Conservation (phyloP, 805 yeast species). For the Candida ipomoeae region DNA sequence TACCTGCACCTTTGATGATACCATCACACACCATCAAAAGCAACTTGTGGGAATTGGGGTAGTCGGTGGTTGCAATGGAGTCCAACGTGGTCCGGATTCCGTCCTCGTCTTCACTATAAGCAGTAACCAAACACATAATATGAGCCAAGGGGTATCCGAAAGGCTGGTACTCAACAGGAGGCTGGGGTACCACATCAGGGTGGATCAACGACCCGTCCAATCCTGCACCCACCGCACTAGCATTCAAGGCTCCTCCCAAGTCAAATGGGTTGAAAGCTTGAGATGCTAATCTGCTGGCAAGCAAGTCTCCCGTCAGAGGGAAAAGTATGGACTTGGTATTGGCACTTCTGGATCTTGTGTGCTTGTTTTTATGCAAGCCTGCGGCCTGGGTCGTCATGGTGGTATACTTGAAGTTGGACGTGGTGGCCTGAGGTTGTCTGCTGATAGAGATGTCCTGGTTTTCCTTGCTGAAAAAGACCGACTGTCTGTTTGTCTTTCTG, state of each 20-base stretch:
- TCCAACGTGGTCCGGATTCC: slow-evolving; percentile 87
- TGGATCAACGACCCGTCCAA: slow-evolving; percentile 59
- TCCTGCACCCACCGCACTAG: slow-evolving; percentile 34
- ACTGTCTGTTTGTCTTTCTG: slow-evolving; percentile 35
- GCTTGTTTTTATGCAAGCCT: slow-evolving; percentile 19
- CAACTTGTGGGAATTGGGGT: slow-evolving; percentile 91
- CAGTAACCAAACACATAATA: slow-evolving; percentile 58
- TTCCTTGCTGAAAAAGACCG: slow-evolving; percentile 34
- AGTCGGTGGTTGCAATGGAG: slow-evolving; percentile 91
- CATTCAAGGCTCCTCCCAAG: slow-evolving; percentile 14
- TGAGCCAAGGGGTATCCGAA: slow-evolving; percentile 58
- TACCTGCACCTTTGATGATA: slow-evolving; percentile 89
- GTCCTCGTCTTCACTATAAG: slow-evolving; percentile 88
- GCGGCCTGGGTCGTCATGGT: slow-evolving; percentile 69
- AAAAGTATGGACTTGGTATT: slow-evolving; percentile 15
- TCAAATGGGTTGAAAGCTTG: slow-evolving; percentile 29
- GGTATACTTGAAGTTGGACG: slow-evolving; percentile 40
- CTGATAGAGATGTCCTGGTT: slow-evolving; percentile 26
- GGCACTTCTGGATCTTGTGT: slow-evolving; percentile 11
- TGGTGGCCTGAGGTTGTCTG: slow-evolving; percentile 28
- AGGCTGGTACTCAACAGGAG: slow-evolving; percentile 86
- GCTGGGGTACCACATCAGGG: slow-evolving; percentile 84
- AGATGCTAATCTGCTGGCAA: slow-evolving; percentile 24
- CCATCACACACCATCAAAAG: slow-evolving; percentile 90
- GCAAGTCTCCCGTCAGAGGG: slow-evolving; percentile 31